phyloP scores from a whole-genome alignment of 371 early-diverging fungal species.

The Circinella minor region DNA sequence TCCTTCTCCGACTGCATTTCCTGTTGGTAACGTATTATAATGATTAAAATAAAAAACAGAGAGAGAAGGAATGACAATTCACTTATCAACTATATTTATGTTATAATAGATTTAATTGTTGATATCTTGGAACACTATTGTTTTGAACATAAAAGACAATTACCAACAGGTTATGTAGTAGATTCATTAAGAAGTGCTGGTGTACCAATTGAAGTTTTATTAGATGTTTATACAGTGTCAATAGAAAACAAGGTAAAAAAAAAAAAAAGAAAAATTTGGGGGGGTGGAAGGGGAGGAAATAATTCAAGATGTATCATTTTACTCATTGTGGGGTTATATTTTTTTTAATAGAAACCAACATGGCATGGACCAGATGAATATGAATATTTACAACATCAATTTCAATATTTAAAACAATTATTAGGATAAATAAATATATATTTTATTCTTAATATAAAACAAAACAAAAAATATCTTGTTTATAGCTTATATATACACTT shows the following conservation, averaged over 20 bases:
- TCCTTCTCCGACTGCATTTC: conserved; percentile 9
- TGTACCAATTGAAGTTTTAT: background rate
- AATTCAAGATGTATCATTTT: no score
- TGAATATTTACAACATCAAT: conserved; percentile 6
- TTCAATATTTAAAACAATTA: conserved; percentile 9
- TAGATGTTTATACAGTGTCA: background rate
- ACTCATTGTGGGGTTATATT: background rate
- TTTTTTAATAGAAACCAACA: background rate
- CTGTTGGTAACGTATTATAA: conserved; percentile 5
- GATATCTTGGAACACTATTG: conserved; percentile 9
- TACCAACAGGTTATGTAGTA: background rate
- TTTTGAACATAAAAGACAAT: background rate
- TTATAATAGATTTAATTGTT: background rate
- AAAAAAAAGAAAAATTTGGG: no score
- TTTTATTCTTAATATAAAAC: background rate
- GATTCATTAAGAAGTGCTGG: conserved; percentile 1
- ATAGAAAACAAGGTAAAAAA: conserved; percentile 11
- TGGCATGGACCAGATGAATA: conserved; percentile 8
- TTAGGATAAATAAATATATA: background rate
- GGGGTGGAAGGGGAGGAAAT: no score
- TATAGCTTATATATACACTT: background rate
- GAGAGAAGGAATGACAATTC: no score
- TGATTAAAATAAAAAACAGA: no score
- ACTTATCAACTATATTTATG: background rate
- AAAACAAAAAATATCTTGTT: background rate